These are phyloP conservation scores for Monosporozyma solicola DNA, from an alignment of 805 yeast genomes.

Conservation along the genomic window DNA sequence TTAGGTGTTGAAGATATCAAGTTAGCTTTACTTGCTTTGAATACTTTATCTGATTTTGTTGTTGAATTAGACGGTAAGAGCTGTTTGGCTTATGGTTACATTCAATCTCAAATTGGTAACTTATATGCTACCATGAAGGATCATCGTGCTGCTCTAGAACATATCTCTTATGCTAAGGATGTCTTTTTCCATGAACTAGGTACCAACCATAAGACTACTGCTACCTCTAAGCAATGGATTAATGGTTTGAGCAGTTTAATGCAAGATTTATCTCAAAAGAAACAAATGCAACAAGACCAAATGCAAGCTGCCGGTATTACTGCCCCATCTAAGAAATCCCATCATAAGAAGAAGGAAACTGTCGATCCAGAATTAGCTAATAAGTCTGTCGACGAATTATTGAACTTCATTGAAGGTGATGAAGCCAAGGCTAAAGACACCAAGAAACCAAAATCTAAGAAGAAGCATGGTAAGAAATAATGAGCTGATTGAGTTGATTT, in stretches of 20 bases:
- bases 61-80: slow-evolving; percentile 44
- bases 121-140: slow-evolving; percentile 44
- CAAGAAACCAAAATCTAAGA: slow-evolving; percentile 20
- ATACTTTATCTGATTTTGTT: slow-evolving; percentile 45
- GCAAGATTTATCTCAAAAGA: slow-evolving; percentile 22
- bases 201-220: slow-evolving; percentile 54
- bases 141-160: slow-evolving; percentile 46
- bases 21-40: slow-evolving; percentile 46
- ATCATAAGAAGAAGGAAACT: slow-evolving; percentile 27
- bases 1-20: slow-evolving; percentile 47
- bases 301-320: slow-evolving; percentile 18
- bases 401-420: slow-evolving; percentile 61
- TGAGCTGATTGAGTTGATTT: not conserved
- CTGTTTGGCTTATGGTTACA: slow-evolving; percentile 53
- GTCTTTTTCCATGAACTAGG: slow-evolving; percentile 55
- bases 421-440: slow-evolving; percentile 20
- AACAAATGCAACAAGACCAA: slow-evolving; percentile 21
- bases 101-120: slow-evolving; percentile 63
- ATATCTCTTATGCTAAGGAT: slow-evolving; percentile 46
- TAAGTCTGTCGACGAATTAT: slow-evolving; percentile 62
- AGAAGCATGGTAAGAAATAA: slow-evolving; percentile 19
- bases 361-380: slow-evolving; percentile 49
- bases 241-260: slow-evolving; percentile 41
- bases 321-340: slow-evolving; percentile 4
- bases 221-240: slow-evolving; percentile 59